Conservation (phyloP, 2,329 filamentous ascomycete species). For the Ceratocystis lukuohia region DNA sequence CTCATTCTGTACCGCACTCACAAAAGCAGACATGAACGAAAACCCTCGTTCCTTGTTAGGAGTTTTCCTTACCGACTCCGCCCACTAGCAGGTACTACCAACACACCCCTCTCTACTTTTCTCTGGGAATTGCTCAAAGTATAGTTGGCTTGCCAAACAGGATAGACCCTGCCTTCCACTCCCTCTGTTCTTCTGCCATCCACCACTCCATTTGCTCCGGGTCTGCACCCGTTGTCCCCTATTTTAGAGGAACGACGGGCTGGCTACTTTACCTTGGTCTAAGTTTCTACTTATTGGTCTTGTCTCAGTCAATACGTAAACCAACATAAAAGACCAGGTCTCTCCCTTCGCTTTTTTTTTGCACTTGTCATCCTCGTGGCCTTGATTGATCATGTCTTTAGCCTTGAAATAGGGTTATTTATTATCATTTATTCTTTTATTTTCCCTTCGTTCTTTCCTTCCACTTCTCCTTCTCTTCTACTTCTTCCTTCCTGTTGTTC, state of each 20-base stretch:
- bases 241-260: background rate
- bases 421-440: constrained; percentile 1
- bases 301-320: background rate
- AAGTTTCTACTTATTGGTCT: background rate
- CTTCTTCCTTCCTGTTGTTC: background rate
- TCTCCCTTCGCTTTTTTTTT: background rate
- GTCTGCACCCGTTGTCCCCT: background rate
- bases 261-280: background rate
- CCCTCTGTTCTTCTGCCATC: background rate
- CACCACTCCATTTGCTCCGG: background rate
- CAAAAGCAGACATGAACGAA: background rate
- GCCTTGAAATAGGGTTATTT: constrained; percentile 7
- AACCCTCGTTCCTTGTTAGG: background rate
- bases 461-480: background rate
- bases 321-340: constrained; percentile 9
- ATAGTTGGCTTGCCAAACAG: background rate
- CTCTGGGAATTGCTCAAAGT: background rate
- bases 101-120: background rate
- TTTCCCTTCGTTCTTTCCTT: constrained; percentile 1
- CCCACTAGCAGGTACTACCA: background rate
- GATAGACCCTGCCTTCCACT: background rate
- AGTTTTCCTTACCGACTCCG: background rate
- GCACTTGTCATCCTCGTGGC: constrained; percentile 5
- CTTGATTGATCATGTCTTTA: constrained; percentile 6
- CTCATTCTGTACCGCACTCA: background rate